Evolutionary conservation across 2,329 filamentous ascomycete genomes (phyloP).

Genomic region (Penicillium aurantiogriseum): DNA sequence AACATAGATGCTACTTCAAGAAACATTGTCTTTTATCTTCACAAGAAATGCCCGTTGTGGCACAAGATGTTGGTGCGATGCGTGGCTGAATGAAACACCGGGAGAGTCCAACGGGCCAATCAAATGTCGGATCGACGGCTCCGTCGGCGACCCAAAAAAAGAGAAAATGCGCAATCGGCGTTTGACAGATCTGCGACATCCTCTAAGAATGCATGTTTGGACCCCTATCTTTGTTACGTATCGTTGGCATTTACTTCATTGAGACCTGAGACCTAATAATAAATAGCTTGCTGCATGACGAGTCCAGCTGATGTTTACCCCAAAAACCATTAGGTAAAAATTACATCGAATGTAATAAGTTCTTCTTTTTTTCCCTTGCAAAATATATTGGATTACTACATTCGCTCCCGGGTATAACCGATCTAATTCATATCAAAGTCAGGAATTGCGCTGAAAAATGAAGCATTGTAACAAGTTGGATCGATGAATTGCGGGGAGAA

Average conservation of each 20-base stretch:
- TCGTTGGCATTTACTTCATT: not conserved
- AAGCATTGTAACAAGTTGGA: conserved; percentile 33
- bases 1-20: not conserved
- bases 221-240: conserved; percentile 4
- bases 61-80: not conserved
- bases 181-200: not conserved
- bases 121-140: not conserved
- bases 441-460: conserved; percentile 29
- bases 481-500: conserved; percentile 30
- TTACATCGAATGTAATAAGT: not conserved
- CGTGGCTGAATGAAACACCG: not conserved
- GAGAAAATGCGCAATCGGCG: not conserved
- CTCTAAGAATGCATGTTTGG: not conserved
- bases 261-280: not conserved
- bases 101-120: not conserved
- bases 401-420: not conserved
- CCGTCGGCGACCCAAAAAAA: conserved; percentile 2
- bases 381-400: not conserved
- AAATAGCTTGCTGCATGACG: not conserved
- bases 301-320: not conserved
- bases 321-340: not conserved
- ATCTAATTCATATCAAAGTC: conserved; percentile 27
- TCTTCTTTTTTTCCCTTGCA: not conserved
- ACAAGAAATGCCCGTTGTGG: not conserved
- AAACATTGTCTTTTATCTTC: not conserved